Percentiles rank a stretch among this genome's conserved stretches.
These are phyloP conservation scores for Uronychia binucleata DNA, from an alignment of 73 alveolate species.

Conservation along the genomic window DNA sequence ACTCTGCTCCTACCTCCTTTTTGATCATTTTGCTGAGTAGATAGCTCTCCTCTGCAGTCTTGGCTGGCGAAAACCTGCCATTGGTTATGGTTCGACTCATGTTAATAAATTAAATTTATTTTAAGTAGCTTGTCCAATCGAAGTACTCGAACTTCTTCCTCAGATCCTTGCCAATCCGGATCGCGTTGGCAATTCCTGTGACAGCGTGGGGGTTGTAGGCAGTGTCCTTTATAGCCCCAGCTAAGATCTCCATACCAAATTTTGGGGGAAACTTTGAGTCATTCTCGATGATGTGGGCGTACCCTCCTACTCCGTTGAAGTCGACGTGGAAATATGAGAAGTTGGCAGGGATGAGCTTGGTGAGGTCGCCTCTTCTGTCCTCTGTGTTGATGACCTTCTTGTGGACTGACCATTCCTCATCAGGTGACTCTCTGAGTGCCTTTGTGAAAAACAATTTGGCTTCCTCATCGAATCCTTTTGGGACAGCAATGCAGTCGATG, in stretches of 20 bases:
- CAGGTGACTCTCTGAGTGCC: slow-evolving; percentile 42
- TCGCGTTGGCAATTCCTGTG: slow-evolving; percentile 22
- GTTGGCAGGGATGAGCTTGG: slow-evolving; percentile 37
- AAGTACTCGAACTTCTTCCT: slow-evolving; percentile 16
- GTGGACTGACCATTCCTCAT: slow-evolving; percentile 56
- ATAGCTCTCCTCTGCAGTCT: neutral
- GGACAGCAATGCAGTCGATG: slow-evolving; percentile 43
- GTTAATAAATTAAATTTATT: slow-evolving; percentile 1
- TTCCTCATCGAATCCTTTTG: slow-evolving; percentile 39
- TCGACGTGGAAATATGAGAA: slow-evolving; percentile 57
- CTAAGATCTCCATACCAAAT: slow-evolving; percentile 47
- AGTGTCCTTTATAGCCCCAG: slow-evolving; percentile 53
- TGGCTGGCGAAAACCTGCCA: neutral
- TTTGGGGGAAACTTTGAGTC: slow-evolving; percentile 20
- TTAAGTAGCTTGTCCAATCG: slow-evolving; percentile 53
- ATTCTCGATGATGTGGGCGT: slow-evolving; percentile 61
- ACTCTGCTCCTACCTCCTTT: neutral
- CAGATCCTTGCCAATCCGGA: slow-evolving; percentile 12
- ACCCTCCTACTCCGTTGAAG: slow-evolving; percentile 51
- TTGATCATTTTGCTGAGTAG: neutral
- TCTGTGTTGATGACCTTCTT: slow-evolving; percentile 51
- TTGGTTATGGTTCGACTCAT: neutral
- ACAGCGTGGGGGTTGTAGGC: slow-evolving; percentile 19
- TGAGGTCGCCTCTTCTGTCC: slow-evolving; percentile 34
- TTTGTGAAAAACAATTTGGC: slow-evolving; percentile 44